These are phyloP conservation scores for Sarocladium oryzae DNA, from an alignment of 2,329 filamentous ascomycete species.

Conservation along the genomic window DNA sequence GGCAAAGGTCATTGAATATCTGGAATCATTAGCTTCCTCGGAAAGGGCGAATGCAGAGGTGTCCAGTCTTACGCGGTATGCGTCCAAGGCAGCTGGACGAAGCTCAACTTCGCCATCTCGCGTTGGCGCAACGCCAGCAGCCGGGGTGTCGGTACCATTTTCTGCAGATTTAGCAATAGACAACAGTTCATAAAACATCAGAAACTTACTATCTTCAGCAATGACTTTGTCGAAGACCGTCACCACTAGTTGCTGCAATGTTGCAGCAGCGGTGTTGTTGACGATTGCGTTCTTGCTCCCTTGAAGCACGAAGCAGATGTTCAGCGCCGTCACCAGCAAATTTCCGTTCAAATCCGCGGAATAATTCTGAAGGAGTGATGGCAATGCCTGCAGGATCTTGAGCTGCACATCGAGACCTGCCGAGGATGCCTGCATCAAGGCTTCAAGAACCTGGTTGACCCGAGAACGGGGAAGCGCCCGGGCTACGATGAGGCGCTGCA, in stretches of 20 bases:
- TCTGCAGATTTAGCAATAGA: constrained; percentile 22
- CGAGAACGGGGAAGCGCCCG: constrained; percentile 72
- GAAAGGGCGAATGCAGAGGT: no score
- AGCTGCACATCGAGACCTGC: constrained; percentile 84
- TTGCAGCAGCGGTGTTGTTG: constrained; percentile 94
- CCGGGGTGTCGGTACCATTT: constrained; percentile 43
- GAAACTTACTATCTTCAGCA: constrained; percentile 64
- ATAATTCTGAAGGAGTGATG: constrained; percentile 87
- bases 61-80: constrained; percentile 55
- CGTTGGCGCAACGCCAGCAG: constrained; percentile 60
- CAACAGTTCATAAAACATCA: neutral
- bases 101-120: constrained; percentile 60
- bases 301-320: constrained; percentile 88
- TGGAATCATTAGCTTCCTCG: constrained; percentile 24
- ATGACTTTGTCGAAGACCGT: constrained; percentile 90
- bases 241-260: constrained; percentile 86
- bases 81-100: constrained; percentile 74
- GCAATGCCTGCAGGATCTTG: constrained; percentile 89
- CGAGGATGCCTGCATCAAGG: constrained; percentile 76
- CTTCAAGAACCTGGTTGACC: constrained; percentile 80
- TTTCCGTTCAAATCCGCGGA: constrained; percentile 73
- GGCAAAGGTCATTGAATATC: constrained; percentile 85
- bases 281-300: constrained; percentile 89
- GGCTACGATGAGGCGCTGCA: constrained; percentile 82
- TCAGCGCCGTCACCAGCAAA: constrained; percentile 72